These are phyloP conservation scores for Teratosphaeria nubilosa DNA, from an alignment of 2,329 filamentous ascomycete genomes.

Conservation along the genomic window DNA sequence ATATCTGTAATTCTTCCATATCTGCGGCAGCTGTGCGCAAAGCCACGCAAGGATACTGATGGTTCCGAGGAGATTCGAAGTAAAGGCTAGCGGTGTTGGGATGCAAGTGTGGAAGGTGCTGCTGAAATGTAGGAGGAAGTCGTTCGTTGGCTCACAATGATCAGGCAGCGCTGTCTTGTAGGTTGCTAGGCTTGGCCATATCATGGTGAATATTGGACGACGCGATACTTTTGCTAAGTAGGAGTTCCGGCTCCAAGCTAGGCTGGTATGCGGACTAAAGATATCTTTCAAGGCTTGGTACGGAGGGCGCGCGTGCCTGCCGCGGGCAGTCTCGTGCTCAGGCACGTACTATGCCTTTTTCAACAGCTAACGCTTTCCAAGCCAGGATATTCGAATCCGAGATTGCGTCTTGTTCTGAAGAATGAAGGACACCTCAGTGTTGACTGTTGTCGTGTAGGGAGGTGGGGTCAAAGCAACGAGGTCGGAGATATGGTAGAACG, in stretches of 20 bases:
- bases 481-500: neutral
- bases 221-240: neutral
- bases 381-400: neutral
- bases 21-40: constrained; percentile 59
- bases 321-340: neutral
- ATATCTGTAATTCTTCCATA: constrained; percentile 56
- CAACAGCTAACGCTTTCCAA: neutral
- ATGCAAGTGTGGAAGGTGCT: constrained; percentile 52
- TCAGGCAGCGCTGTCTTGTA: constrained; percentile 39
- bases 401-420: neutral
- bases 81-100: constrained; percentile 51
- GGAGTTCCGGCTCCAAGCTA: neutral
- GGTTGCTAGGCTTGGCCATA: constrained; percentile 15
- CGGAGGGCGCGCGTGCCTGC: neutral
- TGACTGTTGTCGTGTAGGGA: neutral
- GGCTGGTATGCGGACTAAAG: neutral
- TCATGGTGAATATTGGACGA: constrained; percentile 9
- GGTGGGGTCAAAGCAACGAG: neutral
- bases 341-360: neutral
- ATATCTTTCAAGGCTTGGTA: neutral
- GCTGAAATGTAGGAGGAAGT: constrained; percentile 48
- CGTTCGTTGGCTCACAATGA: constrained; percentile 50
- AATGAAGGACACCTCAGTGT: neutral
- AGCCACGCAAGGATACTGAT: constrained; percentile 58
- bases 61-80: constrained; percentile 51